Conservation (phyloP, 2,329 filamentous ascomycete genomes). For the Colletotrichum plurivorum region DNA sequence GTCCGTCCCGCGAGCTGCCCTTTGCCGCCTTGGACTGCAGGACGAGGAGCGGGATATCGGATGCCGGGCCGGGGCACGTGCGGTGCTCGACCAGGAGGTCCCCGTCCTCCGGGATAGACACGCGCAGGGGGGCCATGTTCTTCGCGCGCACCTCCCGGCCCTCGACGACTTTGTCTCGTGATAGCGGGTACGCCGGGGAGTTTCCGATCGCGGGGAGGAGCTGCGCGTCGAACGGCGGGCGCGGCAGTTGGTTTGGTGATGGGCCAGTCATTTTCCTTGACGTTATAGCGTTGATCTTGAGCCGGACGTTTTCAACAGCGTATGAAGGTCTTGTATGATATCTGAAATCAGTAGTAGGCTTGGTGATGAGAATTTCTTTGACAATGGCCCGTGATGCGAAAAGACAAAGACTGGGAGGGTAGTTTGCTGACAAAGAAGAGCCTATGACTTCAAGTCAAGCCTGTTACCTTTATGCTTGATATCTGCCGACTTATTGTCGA, state of each 20-base stretch:
- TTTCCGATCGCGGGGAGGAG: conserved; percentile 10
- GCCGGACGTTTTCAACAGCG: too few relatives aligned
- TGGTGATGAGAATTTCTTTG: too few relatives aligned
- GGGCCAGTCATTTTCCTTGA: conserved; percentile 4
- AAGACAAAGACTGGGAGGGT: too few relatives aligned
- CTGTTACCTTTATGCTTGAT: too few relatives aligned
- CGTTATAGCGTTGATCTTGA: not conserved
- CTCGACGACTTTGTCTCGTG: not conserved
- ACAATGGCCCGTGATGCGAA: too few relatives aligned
- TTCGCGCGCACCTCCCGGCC: conserved; percentile 19
- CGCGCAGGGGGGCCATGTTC: conserved; percentile 20
- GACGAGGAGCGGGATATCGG: conserved; percentile 23
- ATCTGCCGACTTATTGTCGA: too few relatives aligned
- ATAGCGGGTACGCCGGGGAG: conserved; percentile 8
- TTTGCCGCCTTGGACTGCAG: not conserved
- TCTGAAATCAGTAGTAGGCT: too few relatives aligned
- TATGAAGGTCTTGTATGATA: too few relatives aligned
- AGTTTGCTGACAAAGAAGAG: too few relatives aligned
- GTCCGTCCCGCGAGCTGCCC: not conserved
- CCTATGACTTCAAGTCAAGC: too few relatives aligned
- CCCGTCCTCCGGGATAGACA: conserved; percentile 21
- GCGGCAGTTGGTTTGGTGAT: not conserved
- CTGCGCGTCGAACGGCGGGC: conserved; percentile 27
- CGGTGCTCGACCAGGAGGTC: conserved; percentile 21
- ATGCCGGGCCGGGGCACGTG: conserved; percentile 18